These are phyloP conservation scores for Ceratocystis destructans DNA, from an alignment of 2,329 filamentous ascomycete genomes.

Conservation along the genomic window DNA sequence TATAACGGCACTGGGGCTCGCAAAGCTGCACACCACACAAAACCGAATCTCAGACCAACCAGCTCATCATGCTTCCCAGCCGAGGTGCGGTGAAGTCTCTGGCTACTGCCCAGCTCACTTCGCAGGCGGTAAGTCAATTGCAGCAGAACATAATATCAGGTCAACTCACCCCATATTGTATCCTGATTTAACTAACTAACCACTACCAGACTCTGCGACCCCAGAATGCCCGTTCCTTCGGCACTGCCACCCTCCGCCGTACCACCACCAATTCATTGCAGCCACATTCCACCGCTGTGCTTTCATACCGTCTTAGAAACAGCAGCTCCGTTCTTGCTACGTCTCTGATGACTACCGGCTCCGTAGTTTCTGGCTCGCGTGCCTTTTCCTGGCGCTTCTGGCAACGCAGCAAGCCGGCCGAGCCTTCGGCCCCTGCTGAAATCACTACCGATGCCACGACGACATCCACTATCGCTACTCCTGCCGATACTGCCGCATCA, in stretches of 20 bases:
- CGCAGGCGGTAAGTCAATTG: slow-evolving; percentile 24
- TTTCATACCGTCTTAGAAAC: slow-evolving; percentile 3
- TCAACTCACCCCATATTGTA: not conserved
- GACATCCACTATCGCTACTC: slow-evolving; percentile 19
- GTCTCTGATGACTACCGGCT: slow-evolving; percentile 12
- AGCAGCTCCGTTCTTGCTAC: slow-evolving; percentile 2
- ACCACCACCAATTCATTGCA: slow-evolving; percentile 9
- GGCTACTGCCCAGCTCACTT: slow-evolving; percentile 26
- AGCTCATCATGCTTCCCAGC: slow-evolving; percentile 32
- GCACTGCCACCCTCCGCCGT: slow-evolving; percentile 11
- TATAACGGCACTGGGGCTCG: no score
- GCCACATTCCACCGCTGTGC: slow-evolving; percentile 10
- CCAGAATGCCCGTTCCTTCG: slow-evolving; percentile 11
- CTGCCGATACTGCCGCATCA: slow-evolving; percentile 18
- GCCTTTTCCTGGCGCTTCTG: slow-evolving; percentile 19
- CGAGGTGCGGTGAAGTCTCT: slow-evolving; percentile 32
- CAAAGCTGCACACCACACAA: not conserved
- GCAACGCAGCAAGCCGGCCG: slow-evolving; percentile 13
- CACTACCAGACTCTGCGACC: slow-evolving; percentile 8
- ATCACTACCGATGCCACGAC: slow-evolving; percentile 20
- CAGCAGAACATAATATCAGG: not conserved
- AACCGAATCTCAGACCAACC: not conserved
- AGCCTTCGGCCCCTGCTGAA: slow-evolving; percentile 17
- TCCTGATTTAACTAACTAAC: not conserved
- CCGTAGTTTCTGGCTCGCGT: slow-evolving; percentile 18